Evolutionary conservation across 352 stramenopile genomes (phyloP).

Genomic region (Phytophthora colocasiae): DNA sequence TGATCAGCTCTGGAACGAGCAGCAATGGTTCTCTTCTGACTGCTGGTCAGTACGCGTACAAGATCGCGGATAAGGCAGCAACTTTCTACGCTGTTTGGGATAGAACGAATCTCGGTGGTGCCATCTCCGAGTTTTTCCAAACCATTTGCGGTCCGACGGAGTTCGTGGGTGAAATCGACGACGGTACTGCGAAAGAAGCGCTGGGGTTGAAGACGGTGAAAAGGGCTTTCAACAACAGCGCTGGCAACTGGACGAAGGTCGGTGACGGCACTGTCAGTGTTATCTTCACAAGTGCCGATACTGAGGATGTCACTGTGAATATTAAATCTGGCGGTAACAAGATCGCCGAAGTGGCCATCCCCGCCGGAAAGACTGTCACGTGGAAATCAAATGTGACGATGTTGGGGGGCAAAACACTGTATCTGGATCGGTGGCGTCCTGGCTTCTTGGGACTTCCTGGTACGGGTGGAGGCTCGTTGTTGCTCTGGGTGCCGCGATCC

Average conservation of each 20-base stretch:
- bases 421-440: constrained; percentile 51
- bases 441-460: constrained; percentile 41
- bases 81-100: constrained; percentile 57
- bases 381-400: constrained; percentile 41
- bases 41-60: constrained; percentile 44
- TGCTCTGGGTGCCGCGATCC: constrained; percentile 46
- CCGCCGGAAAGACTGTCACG: constrained; percentile 35
- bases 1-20: constrained; percentile 52
- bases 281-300: constrained; percentile 43
- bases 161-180: constrained; percentile 56
- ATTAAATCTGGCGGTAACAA: constrained; percentile 48
- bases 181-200: constrained; percentile 49
- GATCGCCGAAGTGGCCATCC: constrained; percentile 38
- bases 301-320: constrained; percentile 44
- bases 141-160: constrained; percentile 59
- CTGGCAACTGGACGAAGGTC: constrained; percentile 40
- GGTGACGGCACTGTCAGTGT: constrained; percentile 43
- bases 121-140: constrained; percentile 58
- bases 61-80: constrained; percentile 50
- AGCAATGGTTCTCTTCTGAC: constrained; percentile 43
- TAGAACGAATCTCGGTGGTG: constrained; percentile 46
- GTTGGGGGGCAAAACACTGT: constrained; percentile 48
- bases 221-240: constrained; percentile 50
- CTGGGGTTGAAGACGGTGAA: constrained; percentile 50
- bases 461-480: constrained; percentile 42